Conservation (phyloP, 2,329 filamentous ascomycete genomes). For the Thielaviopsis populi region DNA sequence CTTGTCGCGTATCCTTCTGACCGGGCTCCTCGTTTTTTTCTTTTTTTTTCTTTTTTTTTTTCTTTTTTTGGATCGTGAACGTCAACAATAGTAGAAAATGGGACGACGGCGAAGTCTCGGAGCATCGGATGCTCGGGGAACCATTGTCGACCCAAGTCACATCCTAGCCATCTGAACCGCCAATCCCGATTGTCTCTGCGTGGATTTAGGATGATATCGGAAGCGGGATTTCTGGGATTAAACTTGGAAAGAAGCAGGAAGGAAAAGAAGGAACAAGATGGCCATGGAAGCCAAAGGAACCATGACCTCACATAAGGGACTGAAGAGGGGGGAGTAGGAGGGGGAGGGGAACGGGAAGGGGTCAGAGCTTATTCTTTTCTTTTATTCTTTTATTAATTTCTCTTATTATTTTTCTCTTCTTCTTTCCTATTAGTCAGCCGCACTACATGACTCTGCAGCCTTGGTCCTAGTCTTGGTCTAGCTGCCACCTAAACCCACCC, state of each 20-base stretch:
- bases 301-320: neutral
- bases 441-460: no score
- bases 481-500: neutral
- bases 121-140: neutral
- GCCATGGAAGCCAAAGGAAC: neutral
- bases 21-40: neutral
- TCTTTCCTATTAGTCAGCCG: no score
- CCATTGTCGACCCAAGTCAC: no score
- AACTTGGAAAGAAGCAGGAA: neutral
- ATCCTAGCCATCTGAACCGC: neutral
- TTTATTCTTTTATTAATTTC: no score
- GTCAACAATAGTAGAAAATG: no score
- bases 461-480: neutral
- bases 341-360: no score
- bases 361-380: no score
- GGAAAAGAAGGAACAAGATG: neutral
- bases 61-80: no score
- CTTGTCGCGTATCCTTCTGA: no score
- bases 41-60: neutral
- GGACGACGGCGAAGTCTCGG: conserved; percentile 2
- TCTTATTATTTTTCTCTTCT: no score
- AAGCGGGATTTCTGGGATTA: neutral
- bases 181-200: no score
- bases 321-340: no score
- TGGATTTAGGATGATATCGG: conserved; percentile 11